A percentile compares a stretch with the other conserved stretches of the same genome.
These are phyloP conservation scores for Mucor piriformis DNA, from an alignment of 371 early-diverging fungal genomes.

Conservation along the genomic window DNA sequence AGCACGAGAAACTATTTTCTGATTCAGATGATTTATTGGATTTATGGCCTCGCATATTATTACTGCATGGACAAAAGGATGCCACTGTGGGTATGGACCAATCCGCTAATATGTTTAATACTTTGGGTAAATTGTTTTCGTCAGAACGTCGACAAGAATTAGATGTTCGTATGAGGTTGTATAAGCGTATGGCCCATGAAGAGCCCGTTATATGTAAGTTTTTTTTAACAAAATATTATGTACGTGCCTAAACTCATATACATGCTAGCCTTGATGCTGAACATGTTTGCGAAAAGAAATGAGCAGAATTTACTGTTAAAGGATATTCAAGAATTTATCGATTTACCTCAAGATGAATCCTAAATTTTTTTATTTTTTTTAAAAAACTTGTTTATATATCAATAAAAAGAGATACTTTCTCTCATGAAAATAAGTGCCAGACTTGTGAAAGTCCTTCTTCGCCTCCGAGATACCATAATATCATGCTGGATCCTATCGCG, in stretches of 20 bases:
- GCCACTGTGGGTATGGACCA: slow-evolving; percentile 42
- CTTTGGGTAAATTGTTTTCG: slow-evolving; percentile 40
- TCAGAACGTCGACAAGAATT: slow-evolving; percentile 41
- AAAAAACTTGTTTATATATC: no score
- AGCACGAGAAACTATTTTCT: slow-evolving; percentile 31
- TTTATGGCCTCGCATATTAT: slow-evolving; percentile 43
- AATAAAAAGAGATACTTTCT: no score
- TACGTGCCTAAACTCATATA: no score
- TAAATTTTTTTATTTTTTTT: no score
- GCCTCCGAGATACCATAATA: slow-evolving; percentile 33
- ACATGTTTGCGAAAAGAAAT: slow-evolving; percentile 26
- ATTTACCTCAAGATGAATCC: slow-evolving; percentile 26
- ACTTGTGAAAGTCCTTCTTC: slow-evolving; percentile 23
- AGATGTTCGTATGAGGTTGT: slow-evolving; percentile 45
- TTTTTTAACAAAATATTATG: background rate
- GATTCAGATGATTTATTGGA: slow-evolving; percentile 32
- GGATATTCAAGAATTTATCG: slow-evolving; percentile 51
- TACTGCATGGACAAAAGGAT: slow-evolving; percentile 54
- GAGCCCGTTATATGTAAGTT: slow-evolving; percentile 47
- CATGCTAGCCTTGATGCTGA: slow-evolving; percentile 49
- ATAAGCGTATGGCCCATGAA: slow-evolving; percentile 46
- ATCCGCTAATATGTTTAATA: slow-evolving; percentile 47
- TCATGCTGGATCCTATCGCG: slow-evolving; percentile 23
- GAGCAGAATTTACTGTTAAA: slow-evolving; percentile 34
- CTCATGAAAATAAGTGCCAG: slow-evolving; percentile 16